Evolutionary conservation across 805 yeast species (phyloP), one percentile per base, ranked within the genome.

Genomic region (Yarrowia divulgata): DNA sequence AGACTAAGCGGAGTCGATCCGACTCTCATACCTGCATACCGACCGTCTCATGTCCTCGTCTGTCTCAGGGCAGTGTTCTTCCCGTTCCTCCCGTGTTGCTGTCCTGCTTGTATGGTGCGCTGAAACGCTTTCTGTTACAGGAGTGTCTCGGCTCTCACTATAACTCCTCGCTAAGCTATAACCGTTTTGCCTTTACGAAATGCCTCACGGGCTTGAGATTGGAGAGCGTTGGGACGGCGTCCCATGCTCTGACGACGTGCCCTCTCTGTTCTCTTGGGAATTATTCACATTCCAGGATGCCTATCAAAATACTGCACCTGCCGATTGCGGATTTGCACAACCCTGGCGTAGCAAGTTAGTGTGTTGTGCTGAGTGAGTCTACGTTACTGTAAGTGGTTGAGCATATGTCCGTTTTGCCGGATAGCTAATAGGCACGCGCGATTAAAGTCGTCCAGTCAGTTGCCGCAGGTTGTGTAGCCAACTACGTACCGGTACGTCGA

Each of bases 101-200:
- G 23, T 10, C 12, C 8, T n/a, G 23, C 46, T n/a, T n/a, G 13
- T 7, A 18, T 1, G 46, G 23, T 43, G 46, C 23, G 23, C 12
- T 32, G 42, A 52, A 52, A 52, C 57, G 57, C 23, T 34, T 29
- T 3, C 29, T 52, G 57, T 35, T 34, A 52, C 57, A 50, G 55
- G 39, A 32, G 23, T 32, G 39, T 50, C 39, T 32, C 55, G 57
- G 57, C 35, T n/a, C 32, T 35, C 43, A 39, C 54, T n/a, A 19
- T 14, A n/a, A 19, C 18, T 8, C 32, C 60, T 54, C 60, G 60
- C 60, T 54, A 54, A 54, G 60, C 60, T 54, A 37, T 54, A 19
- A 37, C n/a, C 58, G 45, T 14, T 54, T 54, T 54, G 60, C 60
- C 60, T 54, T 54, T 54, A 23, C 39, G 42, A 54, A 54, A 54